Evolutionary conservation across 2,329 filamentous ascomycete genomes (phyloP).

Genomic region (Trichothecium roseum): DNA sequence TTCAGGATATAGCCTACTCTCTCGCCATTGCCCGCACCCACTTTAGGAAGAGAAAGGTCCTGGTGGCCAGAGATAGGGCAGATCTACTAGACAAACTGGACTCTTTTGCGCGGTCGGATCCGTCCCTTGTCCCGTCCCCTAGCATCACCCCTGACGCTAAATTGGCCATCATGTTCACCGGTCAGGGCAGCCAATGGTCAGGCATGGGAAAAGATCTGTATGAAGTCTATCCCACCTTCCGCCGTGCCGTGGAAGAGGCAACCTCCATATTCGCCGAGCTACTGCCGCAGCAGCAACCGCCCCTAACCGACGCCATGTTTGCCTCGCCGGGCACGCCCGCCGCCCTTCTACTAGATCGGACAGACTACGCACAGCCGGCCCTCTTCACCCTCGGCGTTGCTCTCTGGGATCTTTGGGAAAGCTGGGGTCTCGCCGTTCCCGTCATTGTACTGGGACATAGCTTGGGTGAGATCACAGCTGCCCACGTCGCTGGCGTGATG

Average conservation of each 20-base stretch:
- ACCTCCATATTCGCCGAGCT: constrained; percentile 11
- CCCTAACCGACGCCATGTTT: constrained; percentile 17
- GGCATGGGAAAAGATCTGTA: constrained; percentile 20
- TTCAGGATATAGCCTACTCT: constrained; percentile 4
- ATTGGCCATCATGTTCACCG: constrained; percentile 22
- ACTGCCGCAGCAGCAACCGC: no score
- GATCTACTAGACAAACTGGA: constrained; percentile 3
- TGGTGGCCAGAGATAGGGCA: constrained; percentile 3
- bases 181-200: constrained; percentile 20
- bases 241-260: constrained; percentile 11
- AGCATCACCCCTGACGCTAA: constrained; percentile 2
- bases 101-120: not conserved
- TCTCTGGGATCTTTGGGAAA: constrained; percentile 18
- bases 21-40: not conserved
- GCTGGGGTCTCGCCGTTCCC: constrained; percentile 17
- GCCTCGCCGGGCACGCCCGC: constrained; percentile 10
- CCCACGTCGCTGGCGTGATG: constrained; percentile 19
- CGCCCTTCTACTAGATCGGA: constrained; percentile 14
- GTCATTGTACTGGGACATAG: constrained; percentile 15
- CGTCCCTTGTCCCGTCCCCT: not conserved
- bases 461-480: constrained; percentile 15
- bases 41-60: not conserved
- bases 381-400: constrained; percentile 21
- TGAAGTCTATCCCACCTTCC: constrained; percentile 14
- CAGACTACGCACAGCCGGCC: constrained; percentile 21